Conservation (phyloP, 768 basidiomycete species). For the Russula dissimulans region DNA sequence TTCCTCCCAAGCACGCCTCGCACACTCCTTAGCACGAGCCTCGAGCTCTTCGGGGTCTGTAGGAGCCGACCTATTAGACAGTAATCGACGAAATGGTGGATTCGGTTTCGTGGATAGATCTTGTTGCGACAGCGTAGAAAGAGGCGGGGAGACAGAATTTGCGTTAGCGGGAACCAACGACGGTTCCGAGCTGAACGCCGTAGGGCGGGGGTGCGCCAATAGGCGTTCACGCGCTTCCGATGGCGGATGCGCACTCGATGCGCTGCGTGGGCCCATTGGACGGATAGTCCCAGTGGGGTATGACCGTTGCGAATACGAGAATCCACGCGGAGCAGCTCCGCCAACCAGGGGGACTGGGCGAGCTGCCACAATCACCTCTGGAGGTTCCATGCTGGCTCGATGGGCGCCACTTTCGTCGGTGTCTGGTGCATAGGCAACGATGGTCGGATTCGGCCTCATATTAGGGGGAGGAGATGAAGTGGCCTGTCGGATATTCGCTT, state of each 20-base stretch:
- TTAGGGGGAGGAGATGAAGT: conserved; percentile 4
- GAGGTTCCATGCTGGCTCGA: neutral
- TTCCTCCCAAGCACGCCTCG: conserved; percentile 73
- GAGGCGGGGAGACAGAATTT: conserved; percentile 28
- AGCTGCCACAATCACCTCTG: neutral
- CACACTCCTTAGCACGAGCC: conserved; percentile 58
- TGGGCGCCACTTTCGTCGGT: neutral
- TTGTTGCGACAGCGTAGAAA: conserved; percentile 38
- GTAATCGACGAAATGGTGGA: conserved; percentile 38
- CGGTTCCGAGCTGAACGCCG: conserved; percentile 77
- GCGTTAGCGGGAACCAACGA: conserved; percentile 53
- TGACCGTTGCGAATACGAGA: conserved; percentile 8
- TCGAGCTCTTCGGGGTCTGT: conserved; percentile 54
- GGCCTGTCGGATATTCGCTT: neutral
- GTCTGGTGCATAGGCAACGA: conserved; percentile 15
- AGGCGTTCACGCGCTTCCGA: conserved; percentile 35
- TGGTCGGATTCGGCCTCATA: conserved; percentile 9
- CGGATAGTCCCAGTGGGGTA: conserved; percentile 20
- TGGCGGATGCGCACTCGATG: conserved; percentile 26
- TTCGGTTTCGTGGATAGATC: conserved; percentile 46
- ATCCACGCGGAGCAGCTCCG: conserved; percentile 18
- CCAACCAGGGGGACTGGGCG: neutral
- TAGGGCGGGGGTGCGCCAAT: conserved; percentile 59
- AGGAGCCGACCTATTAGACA: conserved; percentile 19
- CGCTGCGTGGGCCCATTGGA: conserved; percentile 19